Base-by-base conservation (phyloP, 1,284 basidiomycete genomes). In the Exobasidium rhododendri region DNA sequence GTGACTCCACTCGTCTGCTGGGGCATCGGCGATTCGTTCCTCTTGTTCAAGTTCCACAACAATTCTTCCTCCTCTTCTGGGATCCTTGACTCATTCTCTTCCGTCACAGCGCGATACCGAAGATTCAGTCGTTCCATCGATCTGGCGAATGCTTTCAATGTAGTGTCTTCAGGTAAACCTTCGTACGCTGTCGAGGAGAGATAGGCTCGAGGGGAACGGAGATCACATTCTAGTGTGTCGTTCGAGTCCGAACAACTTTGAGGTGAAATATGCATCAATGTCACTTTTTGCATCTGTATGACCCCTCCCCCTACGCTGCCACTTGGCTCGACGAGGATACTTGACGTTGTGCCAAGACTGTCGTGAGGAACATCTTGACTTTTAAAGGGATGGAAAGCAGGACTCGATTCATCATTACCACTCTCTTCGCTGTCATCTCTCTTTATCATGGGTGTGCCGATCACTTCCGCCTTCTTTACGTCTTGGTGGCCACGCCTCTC, bases 201-300 rank as follows among this genome's bases (percentile, higher is more conserved):
- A 53, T 67, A 71, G 58, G 59, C 62, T n/a, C 69, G 63, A 1
- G 69, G 64, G 4, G 63, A 56, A 28, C 64, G 28, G n/a, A 71
- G 67, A 53, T 67, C 62, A 30, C 64, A 63, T 55, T 71, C 67
- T n/a, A 55, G 13, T 47, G 66, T 64, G 59, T 70, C 66, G 58
- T 65, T 64, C 2, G 64, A 68, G 20, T 68, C 66, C 50, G 63
- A 64, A 57, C 63, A 62, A 10, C 64, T 57, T 0, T 62, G 60
- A n/a, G 68, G 66, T 32, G 58, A 57, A 31, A 66, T 65, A 56
- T 45, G 85, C 77, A 93, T 89, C 51, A 97, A 83, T 0, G 92
- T 93, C 63, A 97, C 89, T 81, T 94, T 92, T 82, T 97, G 93
- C 86, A 97, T 90, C 80, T 96, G 93, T 73, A 91, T 93, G 60